Evolutionary conservation across 768 basidiomycete genomes (phyloP), one percentile per base, ranked within the genome.

Genomic region (Xerocomellus amylosporus): DNA sequence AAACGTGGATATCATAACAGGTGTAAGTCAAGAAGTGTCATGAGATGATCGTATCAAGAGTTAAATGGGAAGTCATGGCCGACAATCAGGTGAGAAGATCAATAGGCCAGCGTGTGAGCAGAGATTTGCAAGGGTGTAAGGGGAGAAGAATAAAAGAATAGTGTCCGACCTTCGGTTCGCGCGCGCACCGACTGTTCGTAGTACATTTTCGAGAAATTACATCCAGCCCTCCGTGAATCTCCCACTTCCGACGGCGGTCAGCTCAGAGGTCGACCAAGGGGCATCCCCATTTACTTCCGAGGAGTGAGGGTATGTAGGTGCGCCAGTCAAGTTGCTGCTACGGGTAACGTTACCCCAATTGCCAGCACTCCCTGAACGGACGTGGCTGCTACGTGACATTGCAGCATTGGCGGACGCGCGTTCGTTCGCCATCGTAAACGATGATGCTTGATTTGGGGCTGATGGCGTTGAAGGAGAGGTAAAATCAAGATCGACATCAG

Each of bases 341-440:
- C 85, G 80, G 26, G 81, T 67, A 61, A 87, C 76, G 62, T 73
- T 82, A 40, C 77, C 85, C 89, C 89, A 90, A 66, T 89, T 90
- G 31, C 88, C 88, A 26, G 86, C 86, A 68, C 88, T 90, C 43
- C 89, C 89, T 41, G 87, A 83, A 56, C 89, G 85, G 55, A 83
- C 82, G 64, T 91, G 88, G 36, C 86, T 83, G 28, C 75, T 74
- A 53, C 87, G 81, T 19, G 75, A 60, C 38, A 64, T 61, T 46
- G 53, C 68, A 41, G 74, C 69, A 60, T 67, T 73, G 43, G 57
- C 49, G 1, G 68, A 46, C 38, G 64, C 73, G 58, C 76, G 79
- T 47, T 71, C 77, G 39, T 74, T 77, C 55, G 61, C 55, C 61
- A 69, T 68, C 36, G 64, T 64, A 63, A 69, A 73, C 19, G 78